Base-by-base conservation (phyloP, 495 filamentous ascomycete genomes). In the Usnea hakonensis region DNA sequence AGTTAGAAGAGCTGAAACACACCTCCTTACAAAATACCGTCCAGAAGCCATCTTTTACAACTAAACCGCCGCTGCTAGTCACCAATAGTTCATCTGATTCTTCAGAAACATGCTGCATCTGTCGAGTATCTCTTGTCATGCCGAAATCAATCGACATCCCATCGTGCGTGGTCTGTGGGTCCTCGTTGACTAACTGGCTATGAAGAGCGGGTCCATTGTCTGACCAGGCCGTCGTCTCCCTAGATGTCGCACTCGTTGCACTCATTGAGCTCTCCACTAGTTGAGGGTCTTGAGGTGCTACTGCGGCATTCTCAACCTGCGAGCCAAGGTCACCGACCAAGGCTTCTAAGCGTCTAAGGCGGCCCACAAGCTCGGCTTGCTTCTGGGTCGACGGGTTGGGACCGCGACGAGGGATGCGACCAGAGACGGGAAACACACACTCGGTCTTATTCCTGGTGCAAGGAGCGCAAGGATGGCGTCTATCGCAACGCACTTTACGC, bases 401-500 rank as follows among this genome's bases (percentile, higher is more conserved):
- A 33, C 57, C 46, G 19, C 62, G 57, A 11, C 65, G 64, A 1
- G 58, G 55, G 21, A 62, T 23, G 2, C 67, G 64, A 40, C 67
- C 67, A 53, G 64, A 61, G 6, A 63, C 55, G 3, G 67, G 67
- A 62, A 63, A 69, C 0, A 46, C 41, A 57, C 67, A 69, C 5
- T 67, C 61, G 5, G 53, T 46, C 17, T 55, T 48, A 6, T 53
- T 63, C 56, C 44, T 64, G 33, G 55, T 40, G 41, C 67, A 69
- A 40, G 52, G 57, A 26, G 35, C 33, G 44, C 67, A 69, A 53
- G 67, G 67, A 21, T 44, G 44, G 26, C 55, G 64, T 61, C 67
- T 60, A 55, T 69, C 58, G 58, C 67, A 69, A 19, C 67, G 67
- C 8, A 67, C 43, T 55, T 69, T 69, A 28, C 67, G 61, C 30